Conservation (phyloP, 805 yeast genomes). For the Candida orba region DNA sequence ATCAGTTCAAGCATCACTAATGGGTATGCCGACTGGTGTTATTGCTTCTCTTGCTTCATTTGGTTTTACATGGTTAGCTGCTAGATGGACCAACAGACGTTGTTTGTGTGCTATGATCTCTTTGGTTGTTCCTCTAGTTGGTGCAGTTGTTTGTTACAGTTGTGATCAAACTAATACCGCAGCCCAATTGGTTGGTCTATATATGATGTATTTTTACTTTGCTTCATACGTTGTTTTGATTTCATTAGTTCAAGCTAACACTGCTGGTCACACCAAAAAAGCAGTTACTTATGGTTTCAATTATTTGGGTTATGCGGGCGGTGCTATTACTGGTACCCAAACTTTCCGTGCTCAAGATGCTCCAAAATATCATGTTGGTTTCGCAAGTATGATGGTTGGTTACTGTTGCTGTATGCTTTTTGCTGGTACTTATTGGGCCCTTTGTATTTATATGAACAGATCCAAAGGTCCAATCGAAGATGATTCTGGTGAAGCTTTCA, state of each 20-base stretch:
- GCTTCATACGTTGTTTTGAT: slow-evolving; percentile 27
- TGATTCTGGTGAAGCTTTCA: neutral
- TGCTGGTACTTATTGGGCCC: slow-evolving; percentile 27
- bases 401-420: slow-evolving; percentile 33
- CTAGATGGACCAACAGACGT: slow-evolving; percentile 25
- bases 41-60: slow-evolving; percentile 27
- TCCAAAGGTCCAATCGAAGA: slow-evolving; percentile 13
- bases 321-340: slow-evolving; percentile 41
- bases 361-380: slow-evolving; percentile 38
- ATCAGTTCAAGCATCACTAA: slow-evolving; percentile 19
- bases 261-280: slow-evolving; percentile 41
- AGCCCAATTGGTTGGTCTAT: slow-evolving; percentile 23
- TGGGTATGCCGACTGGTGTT: slow-evolving; percentile 25
- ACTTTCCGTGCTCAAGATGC: slow-evolving; percentile 36
- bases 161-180: slow-evolving; percentile 21
- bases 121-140: slow-evolving; percentile 23
- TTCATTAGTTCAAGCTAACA: slow-evolving; percentile 32
- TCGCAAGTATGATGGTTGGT: slow-evolving; percentile 36
- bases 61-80: slow-evolving; percentile 27
- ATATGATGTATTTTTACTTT: slow-evolving; percentile 29
- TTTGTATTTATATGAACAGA: slow-evolving; percentile 29
- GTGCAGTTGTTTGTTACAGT: slow-evolving; percentile 22
- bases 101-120: slow-evolving; percentile 22
- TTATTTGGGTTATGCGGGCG: slow-evolving; percentile 35
- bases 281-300: slow-evolving; percentile 29